These are phyloP conservation scores for Tephrocybe sp. DNA, from an alignment of 768 basidiomycete genomes.

Conservation along the genomic window DNA sequence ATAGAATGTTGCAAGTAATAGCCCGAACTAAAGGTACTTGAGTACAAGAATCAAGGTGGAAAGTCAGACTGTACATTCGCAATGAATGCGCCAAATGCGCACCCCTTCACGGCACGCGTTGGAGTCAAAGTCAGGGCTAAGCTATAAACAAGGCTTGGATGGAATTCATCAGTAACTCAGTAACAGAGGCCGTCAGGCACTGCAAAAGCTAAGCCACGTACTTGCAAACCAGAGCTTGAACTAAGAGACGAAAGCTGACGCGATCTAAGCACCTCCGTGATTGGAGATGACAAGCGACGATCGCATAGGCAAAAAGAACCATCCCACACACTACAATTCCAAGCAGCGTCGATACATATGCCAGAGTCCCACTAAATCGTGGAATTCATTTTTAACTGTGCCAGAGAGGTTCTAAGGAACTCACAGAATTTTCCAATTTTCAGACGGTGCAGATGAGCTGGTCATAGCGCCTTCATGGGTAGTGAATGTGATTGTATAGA, in stretches of 20 bases:
- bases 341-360: slow-evolving; percentile 11
- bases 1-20: neutral
- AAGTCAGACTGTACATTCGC: slow-evolving; percentile 10
- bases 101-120: slow-evolving; percentile 10
- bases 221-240: slow-evolving; percentile 19
- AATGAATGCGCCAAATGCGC: slow-evolving; percentile 17
- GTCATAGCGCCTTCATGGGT: too few species aligned
- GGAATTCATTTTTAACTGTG: too few species aligned
- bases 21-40: neutral
- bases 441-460: too few species aligned
- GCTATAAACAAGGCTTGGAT: slow-evolving; percentile 13
- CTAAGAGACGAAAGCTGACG: slow-evolving; percentile 21
- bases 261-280: slow-evolving; percentile 17
- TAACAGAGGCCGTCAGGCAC: too few species aligned
- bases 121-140: slow-evolving; percentile 16
- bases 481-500: too few species aligned
- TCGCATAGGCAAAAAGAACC: slow-evolving; percentile 15
- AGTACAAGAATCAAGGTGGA: neutral
- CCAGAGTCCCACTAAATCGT: neutral
- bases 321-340: slow-evolving; percentile 15
- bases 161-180: neutral
- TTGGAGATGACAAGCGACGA: slow-evolving; percentile 6
- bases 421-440: too few species aligned
- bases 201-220: slow-evolving; percentile 10
- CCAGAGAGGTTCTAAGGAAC: too few species aligned